Conservation (phyloP, 306 rosid genomes). For the Castanea sativa region DNA sequence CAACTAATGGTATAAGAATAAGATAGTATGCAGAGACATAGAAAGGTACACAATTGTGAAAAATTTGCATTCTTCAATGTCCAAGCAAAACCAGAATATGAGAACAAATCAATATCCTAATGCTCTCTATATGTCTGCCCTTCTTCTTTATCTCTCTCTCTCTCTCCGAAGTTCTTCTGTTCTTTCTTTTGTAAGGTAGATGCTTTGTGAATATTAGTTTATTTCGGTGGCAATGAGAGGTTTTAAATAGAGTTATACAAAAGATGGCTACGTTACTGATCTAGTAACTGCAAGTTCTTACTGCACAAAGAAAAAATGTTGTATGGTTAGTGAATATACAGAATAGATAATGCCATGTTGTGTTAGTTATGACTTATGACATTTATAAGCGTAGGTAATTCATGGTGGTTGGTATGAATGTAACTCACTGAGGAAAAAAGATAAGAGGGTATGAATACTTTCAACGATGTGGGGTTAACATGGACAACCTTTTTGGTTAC, state of each 20-base stretch:
- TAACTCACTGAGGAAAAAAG: background rate
- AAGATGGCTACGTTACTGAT: background rate
- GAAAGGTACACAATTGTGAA: conserved; percentile 24
- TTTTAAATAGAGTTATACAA: background rate
- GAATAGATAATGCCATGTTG: background rate
- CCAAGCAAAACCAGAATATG: conserved; percentile 17
- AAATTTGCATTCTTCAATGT: conserved; percentile 47
- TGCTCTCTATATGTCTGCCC: too few species aligned
- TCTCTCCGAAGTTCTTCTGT: conserved; percentile 3
- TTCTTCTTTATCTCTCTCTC: conserved; percentile 10
- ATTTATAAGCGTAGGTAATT: background rate
- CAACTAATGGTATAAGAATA: conserved; percentile 52
- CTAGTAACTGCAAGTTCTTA: background rate
- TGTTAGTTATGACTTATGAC: background rate
- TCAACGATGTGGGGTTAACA: conserved; percentile 15
- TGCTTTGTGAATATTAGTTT: background rate
- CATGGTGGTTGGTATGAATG: conserved; percentile 12
- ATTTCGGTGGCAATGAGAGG: background rate
- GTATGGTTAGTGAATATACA: background rate
- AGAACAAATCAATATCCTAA: background rate
- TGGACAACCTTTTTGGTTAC: background rate
- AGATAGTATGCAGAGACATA: conserved; percentile 31
- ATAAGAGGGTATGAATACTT: background rate
- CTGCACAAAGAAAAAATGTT: background rate
- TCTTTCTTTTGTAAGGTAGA: background rate